Percentiles rank a stretch among this genome's conserved stretches.
Conservation (phyloP, 2,329 filamentous ascomycete genomes). For the Septoria linicola region DNA sequence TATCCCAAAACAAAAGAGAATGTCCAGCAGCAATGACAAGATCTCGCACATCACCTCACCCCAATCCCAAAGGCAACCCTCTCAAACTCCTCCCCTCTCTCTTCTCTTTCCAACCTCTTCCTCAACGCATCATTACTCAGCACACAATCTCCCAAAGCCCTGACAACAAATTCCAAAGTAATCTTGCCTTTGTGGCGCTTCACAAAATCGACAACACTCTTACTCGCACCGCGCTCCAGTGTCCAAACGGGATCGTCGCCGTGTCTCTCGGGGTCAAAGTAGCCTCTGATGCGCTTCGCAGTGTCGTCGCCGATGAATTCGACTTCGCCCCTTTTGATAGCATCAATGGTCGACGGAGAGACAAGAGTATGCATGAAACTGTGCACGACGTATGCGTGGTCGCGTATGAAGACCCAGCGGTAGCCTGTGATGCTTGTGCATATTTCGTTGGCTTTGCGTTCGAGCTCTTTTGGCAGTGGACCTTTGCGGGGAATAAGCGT, state of each 20-base stretch:
- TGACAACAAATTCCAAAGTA: slow-evolving; percentile 24
- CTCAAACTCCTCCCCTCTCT: slow-evolving; percentile 4
- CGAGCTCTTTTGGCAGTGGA: slow-evolving; percentile 26
- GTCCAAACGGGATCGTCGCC: slow-evolving; percentile 24
- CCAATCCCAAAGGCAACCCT: neutral
- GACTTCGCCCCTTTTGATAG: slow-evolving; percentile 33
- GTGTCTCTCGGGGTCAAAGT: slow-evolving; percentile 24
- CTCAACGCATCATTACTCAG: slow-evolving; percentile 15
- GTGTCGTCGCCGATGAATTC: slow-evolving; percentile 34
- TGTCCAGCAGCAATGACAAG: neutral
- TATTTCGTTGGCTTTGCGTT: slow-evolving; percentile 18
- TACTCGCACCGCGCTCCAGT: slow-evolving; percentile 5
- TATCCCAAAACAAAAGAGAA: neutral
- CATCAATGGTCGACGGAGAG: slow-evolving; percentile 17
- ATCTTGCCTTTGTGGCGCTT: slow-evolving; percentile 15
- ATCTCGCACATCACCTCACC: neutral
- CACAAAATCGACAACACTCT: slow-evolving; percentile 10
- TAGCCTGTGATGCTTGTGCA: slow-evolving; percentile 25
- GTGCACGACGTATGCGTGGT: slow-evolving; percentile 35
- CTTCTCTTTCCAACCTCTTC: slow-evolving; percentile 1
- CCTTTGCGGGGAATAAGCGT: slow-evolving; percentile 33
- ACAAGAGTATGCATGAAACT: slow-evolving; percentile 37
- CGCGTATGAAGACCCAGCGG: slow-evolving; percentile 27
- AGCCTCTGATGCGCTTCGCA: slow-evolving; percentile 27
- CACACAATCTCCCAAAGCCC: slow-evolving; percentile 28